A percentile compares a stretch with the other conserved stretches of the same genome.
These are phyloP conservation scores for Cercospora citrullina DNA, from an alignment of 2,329 filamentous ascomycete species.

Conservation along the genomic window DNA sequence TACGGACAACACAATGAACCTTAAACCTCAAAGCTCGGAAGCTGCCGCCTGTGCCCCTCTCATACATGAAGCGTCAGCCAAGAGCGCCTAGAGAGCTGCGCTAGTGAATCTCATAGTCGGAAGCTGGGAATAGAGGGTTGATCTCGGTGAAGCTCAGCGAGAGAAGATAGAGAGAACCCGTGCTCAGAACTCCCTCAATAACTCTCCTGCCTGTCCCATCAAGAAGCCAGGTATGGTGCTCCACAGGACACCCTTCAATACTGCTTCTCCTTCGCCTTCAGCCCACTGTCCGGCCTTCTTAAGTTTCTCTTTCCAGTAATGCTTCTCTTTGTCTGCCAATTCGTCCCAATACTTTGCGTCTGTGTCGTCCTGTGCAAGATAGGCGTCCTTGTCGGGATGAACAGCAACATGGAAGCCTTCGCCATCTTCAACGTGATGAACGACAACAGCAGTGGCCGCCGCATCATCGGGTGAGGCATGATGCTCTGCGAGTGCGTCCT, in stretches of 20 bases:
- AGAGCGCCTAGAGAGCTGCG: not conserved
- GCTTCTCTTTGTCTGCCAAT: slow-evolving; percentile 61
- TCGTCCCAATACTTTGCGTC: slow-evolving; percentile 70
- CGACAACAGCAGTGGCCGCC: slow-evolving; percentile 40
- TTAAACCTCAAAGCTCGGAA: not conserved
- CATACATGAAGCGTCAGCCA: not conserved
- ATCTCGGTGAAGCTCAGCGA: not conserved
- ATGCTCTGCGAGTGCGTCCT: slow-evolving; percentile 24
- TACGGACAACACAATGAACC: not conserved
- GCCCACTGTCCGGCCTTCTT: slow-evolving; percentile 73
- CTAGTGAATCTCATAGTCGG: not conserved
- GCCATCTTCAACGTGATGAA: slow-evolving; percentile 40
- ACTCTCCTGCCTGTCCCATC: slow-evolving; percentile 50
- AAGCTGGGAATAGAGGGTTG: not conserved
- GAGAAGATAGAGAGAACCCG: not conserved
- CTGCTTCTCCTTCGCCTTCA: slow-evolving; percentile 72
- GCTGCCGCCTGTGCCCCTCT: not conserved
- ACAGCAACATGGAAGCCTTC: slow-evolving; percentile 41
- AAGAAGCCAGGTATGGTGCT: slow-evolving; percentile 57
- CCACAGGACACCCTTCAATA: slow-evolving; percentile 77
- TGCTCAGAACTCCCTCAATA: slow-evolving; percentile 23
- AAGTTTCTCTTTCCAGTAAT: slow-evolving; percentile 69
- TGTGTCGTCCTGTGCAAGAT: slow-evolving; percentile 44
- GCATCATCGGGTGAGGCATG: slow-evolving; percentile 27
- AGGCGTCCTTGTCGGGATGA: slow-evolving; percentile 42